Conservation (phyloP, 2,329 filamentous ascomycete genomes). For the Epichloe uncinata region DNA sequence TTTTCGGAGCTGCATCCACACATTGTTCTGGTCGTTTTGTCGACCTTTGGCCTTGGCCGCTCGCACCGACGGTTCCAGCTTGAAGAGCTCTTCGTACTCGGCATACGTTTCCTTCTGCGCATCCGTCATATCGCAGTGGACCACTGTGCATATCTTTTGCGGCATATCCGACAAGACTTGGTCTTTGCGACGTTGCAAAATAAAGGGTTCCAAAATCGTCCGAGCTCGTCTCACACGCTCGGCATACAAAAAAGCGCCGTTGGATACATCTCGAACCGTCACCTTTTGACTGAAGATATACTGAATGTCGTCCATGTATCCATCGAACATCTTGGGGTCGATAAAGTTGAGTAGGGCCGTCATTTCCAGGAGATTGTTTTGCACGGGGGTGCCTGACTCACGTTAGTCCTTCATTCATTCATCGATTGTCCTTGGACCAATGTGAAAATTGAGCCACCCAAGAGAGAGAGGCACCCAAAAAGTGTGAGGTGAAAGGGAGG, state of each 20-base stretch:
- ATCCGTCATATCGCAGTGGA: constrained; percentile 67
- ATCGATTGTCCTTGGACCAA: not conserved
- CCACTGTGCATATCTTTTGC: constrained; percentile 61
- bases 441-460: too few relatives aligned
- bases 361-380: constrained; percentile 90
- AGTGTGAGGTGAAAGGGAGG: too few relatives aligned
- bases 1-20: constrained; percentile 84
- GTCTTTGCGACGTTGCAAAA: constrained; percentile 83
- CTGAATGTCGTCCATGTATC: constrained; percentile 64
- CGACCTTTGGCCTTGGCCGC: constrained; percentile 34
- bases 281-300: constrained; percentile 88
- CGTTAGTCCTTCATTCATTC: constrained; percentile 8
- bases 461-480: too few relatives aligned
- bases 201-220: constrained; percentile 89
- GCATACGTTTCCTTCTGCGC: constrained; percentile 64
- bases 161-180: constrained; percentile 82
- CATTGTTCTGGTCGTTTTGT: constrained; percentile 48
- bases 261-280: constrained; percentile 63
- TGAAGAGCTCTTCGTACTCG: constrained; percentile 48
- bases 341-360: constrained; percentile 88
- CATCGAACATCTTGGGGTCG: constrained; percentile 69
- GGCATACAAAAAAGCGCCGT: constrained; percentile 72
- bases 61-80: constrained; percentile 42
- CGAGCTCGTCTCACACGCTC: constrained; percentile 79
- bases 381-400: constrained; percentile 65